Conservation (phyloP, 2,329 filamentous ascomycete species). For the Triangularia verruculosa region DNA sequence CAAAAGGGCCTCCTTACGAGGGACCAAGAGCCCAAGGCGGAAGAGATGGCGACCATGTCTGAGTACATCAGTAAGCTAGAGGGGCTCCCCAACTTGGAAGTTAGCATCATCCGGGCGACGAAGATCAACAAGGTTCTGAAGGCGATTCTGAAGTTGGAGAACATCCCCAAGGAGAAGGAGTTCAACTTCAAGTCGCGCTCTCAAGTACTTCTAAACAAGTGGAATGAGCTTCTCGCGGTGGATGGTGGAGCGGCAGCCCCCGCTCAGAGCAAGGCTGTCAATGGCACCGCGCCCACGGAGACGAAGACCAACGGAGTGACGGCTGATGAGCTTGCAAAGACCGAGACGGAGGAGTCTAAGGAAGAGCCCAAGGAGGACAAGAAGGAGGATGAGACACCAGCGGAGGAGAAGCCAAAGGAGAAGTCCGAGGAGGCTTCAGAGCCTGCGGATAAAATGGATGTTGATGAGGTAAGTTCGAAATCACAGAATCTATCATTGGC, state of each 20-base stretch:
- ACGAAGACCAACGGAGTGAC: conserved; percentile 41
- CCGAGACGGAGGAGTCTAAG: conserved; percentile 31
- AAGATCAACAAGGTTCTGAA: conserved; percentile 99
- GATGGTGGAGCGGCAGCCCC: conserved; percentile 44
- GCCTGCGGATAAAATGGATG: conserved; percentile 31
- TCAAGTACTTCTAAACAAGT: conserved; percentile 74
- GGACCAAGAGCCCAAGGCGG: conserved; percentile 80
- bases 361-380: conserved; percentile 33
- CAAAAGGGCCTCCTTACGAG: conserved; percentile 89
- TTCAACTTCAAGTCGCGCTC: conserved; percentile 86
- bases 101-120: conserved; percentile 80
- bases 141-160: conserved; percentile 82
- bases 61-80: conserved; percentile 80
- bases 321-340: conserved; percentile 33
- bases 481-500: not conserved
- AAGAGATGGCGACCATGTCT: conserved; percentile 77
- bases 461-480: conserved; percentile 36
- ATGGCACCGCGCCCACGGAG: conserved; percentile 40
- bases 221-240: conserved; percentile 76
- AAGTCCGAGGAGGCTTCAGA: conserved; percentile 36
- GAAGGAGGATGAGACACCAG: conserved; percentile 28
- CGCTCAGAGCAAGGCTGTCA: conserved; percentile 38
- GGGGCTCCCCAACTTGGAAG: conserved; percentile 74
- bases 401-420: conserved; percentile 37
- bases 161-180: conserved; percentile 84